These are phyloP conservation scores for Westerdykella ornata DNA, from an alignment of 2,329 filamentous ascomycete genomes.

Conservation along the genomic window DNA sequence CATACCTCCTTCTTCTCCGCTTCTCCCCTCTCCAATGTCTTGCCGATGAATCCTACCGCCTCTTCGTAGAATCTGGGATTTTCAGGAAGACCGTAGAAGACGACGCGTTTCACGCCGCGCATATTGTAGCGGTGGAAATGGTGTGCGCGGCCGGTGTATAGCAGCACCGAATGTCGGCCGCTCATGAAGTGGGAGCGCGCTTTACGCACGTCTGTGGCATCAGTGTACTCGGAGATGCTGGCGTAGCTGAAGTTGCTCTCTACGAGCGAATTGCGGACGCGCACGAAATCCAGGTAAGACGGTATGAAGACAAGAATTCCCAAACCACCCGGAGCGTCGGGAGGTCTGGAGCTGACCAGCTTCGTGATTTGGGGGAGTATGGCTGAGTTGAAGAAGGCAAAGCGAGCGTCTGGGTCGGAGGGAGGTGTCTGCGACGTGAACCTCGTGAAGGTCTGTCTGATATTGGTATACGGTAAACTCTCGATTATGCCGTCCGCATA, in stretches of 20 bases:
- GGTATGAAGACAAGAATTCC: conserved; percentile 87
- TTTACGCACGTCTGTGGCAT: conserved; percentile 69
- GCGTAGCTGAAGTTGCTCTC: conserved; percentile 69
- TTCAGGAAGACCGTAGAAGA: conserved; percentile 86
- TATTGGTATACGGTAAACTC: conserved; percentile 53
- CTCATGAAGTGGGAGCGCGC: conserved; percentile 81
- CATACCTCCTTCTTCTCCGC: conserved; percentile 46
- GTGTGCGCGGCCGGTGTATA: conserved; percentile 94
- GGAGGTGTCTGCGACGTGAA: conserved; percentile 66
- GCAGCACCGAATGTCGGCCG: conserved; percentile 71
- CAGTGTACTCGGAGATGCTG: conserved; percentile 81
- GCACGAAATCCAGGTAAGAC: conserved; percentile 90
- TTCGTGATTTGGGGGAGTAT: conserved; percentile 70
- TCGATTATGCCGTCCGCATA: conserved; percentile 69
- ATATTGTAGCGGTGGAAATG: conserved; percentile 88
- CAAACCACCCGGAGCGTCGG: conserved; percentile 46
- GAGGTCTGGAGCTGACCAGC: conserved; percentile 43
- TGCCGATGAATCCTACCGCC: conserved; percentile 60
- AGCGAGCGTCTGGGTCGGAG: conserved; percentile 77
- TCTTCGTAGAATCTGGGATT: conserved; percentile 78
- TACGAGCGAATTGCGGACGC: conserved; percentile 85
- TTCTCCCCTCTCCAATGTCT: conserved; percentile 51
- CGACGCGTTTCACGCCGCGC: conserved; percentile 71
- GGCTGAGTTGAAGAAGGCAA: conserved; percentile 81
- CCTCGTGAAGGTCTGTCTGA: conserved; percentile 83